Percentiles rank a stretch among this genome's conserved stretches.
phyloP scores from a whole-genome alignment of 192 early-diverging fungal species.

The Backusella westeae region DNA sequence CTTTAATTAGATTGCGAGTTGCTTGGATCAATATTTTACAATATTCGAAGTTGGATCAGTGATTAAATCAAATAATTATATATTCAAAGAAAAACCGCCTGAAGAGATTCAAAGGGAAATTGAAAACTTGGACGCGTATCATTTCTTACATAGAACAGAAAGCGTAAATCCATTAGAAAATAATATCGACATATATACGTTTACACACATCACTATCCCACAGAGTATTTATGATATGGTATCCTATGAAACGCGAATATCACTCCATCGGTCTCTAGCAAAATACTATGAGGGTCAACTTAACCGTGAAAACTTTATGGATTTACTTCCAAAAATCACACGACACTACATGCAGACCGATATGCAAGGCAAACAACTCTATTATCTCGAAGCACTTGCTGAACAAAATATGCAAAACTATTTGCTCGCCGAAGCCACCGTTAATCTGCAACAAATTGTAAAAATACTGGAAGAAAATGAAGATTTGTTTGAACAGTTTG shows the following conservation, averaged over 20 bases:
- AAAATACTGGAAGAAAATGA: slow-evolving; percentile 41
- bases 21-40: slow-evolving; percentile 44
- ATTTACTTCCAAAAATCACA: slow-evolving; percentile 41
- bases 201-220: slow-evolving; percentile 43
- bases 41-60: slow-evolving; percentile 40
- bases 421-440: slow-evolving; percentile 41
- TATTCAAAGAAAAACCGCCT: slow-evolving; percentile 33
- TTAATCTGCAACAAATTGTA: slow-evolving; percentile 40
- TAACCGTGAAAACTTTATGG: slow-evolving; percentile 23
- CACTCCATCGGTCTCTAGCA: slow-evolving; percentile 35
- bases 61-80: slow-evolving; percentile 36
- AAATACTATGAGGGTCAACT: slow-evolving; percentile 44
- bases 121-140: slow-evolving; percentile 37
- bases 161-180: slow-evolving; percentile 15
- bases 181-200: slow-evolving; percentile 37
- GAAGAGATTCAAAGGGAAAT: slow-evolving; percentile 30
- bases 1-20: slow-evolving; percentile 43
- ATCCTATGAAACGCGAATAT: slow-evolving; percentile 45
- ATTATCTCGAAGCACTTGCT: slow-evolving; percentile 43
- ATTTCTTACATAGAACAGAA: slow-evolving; percentile 38
- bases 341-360: slow-evolving; percentile 51
- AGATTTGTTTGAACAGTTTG: slow-evolving; percentile 26
- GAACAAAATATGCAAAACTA: slow-evolving; percentile 44
- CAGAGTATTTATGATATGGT: slow-evolving; percentile 49
- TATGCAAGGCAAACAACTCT: slow-evolving; percentile 40